phyloP scores from a whole-genome alignment of 2,329 filamentous ascomycete genomes.

The Hymenoscyphus scutula region DNA sequence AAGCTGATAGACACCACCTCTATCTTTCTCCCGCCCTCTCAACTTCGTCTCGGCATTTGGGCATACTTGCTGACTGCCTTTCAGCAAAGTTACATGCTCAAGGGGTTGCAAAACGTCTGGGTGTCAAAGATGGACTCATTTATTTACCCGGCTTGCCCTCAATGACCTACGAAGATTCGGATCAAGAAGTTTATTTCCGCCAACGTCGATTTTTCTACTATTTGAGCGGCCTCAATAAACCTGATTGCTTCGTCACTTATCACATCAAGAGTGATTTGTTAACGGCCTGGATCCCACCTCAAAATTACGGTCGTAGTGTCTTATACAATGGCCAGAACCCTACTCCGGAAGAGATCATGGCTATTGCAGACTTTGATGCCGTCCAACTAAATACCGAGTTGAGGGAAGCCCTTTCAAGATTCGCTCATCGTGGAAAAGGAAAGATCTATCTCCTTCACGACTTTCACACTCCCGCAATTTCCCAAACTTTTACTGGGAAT shows the following conservation, averaged over 20 bases:
- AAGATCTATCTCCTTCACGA: slow-evolving; percentile 47
- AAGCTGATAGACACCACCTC: too few species aligned
- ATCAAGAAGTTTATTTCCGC: slow-evolving; percentile 54
- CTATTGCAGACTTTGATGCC: slow-evolving; percentile 66
- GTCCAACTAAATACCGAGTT: slow-evolving; percentile 58
- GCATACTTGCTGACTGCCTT: neutral
- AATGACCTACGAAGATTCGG: slow-evolving; percentile 54
- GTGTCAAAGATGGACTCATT: slow-evolving; percentile 48
- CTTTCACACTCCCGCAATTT: slow-evolving; percentile 38
- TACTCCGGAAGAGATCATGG: slow-evolving; percentile 57
- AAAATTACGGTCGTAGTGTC: slow-evolving; percentile 56
- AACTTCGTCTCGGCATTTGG: neutral
- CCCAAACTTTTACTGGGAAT: neutral
- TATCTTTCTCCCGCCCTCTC: neutral
- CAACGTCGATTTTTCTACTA: slow-evolving; percentile 64
- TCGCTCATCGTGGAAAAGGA: slow-evolving; percentile 40
- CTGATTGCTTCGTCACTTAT: slow-evolving; percentile 56
- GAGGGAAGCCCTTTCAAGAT: slow-evolving; percentile 48
- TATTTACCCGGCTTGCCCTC: slow-evolving; percentile 53
- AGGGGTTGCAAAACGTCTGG: slow-evolving; percentile 44
- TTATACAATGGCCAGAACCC: slow-evolving; percentile 65
- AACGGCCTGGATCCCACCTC: slow-evolving; percentile 69
- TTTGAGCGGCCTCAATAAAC: slow-evolving; percentile 51
- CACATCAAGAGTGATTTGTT: slow-evolving; percentile 59
- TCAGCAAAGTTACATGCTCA: slow-evolving; percentile 50